Evolutionary conservation across 1,284 basidiomycete species (phyloP).

Genomic region (Ganoderma lucidum): DNA sequence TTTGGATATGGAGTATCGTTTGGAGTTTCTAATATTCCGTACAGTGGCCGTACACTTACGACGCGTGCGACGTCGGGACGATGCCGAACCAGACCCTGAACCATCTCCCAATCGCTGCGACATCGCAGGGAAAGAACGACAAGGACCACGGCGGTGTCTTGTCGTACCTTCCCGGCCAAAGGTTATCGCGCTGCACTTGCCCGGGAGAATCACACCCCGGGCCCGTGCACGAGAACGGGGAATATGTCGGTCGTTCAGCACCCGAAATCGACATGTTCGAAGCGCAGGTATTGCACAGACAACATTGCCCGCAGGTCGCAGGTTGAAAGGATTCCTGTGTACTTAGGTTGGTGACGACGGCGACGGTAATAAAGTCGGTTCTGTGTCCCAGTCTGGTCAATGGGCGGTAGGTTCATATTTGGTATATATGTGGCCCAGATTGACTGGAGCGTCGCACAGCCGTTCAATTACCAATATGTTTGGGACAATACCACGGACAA

Average conservation of each 20-base stretch:
- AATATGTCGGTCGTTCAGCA: conserved; percentile 78
- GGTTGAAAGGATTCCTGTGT: background rate
- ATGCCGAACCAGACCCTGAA: conserved; percentile 54
- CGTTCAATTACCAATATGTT: conserved; percentile 44
- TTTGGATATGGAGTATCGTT: background rate
- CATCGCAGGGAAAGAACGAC: conserved; percentile 44
- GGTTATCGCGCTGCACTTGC: conserved; percentile 85
- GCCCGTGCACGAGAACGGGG: conserved; percentile 61
- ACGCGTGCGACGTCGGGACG: conserved; percentile 65
- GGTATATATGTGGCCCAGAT: background rate
- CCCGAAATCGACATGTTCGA: conserved; percentile 90
- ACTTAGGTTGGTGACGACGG: conserved; percentile 49
- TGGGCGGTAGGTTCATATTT: conserved; percentile 45
- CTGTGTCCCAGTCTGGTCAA: conserved; percentile 56
- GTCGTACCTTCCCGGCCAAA: conserved; percentile 80
- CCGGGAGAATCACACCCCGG: conserved; percentile 85
- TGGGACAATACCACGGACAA: conserved; percentile 39
- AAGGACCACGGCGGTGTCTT: conserved; percentile 44
- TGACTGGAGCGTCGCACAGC: conserved; percentile 22
- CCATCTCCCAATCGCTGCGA: conserved; percentile 48
- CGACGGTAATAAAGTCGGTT: conserved; percentile 33
- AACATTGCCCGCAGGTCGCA: background rate
- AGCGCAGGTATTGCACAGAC: conserved; percentile 39
- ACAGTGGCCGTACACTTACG: conserved; percentile 65
- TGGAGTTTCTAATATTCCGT: background rate